phyloP scores from a whole-genome alignment of 2,329 filamentous ascomycete genomes.

The Pseudocercospora vitis region DNA sequence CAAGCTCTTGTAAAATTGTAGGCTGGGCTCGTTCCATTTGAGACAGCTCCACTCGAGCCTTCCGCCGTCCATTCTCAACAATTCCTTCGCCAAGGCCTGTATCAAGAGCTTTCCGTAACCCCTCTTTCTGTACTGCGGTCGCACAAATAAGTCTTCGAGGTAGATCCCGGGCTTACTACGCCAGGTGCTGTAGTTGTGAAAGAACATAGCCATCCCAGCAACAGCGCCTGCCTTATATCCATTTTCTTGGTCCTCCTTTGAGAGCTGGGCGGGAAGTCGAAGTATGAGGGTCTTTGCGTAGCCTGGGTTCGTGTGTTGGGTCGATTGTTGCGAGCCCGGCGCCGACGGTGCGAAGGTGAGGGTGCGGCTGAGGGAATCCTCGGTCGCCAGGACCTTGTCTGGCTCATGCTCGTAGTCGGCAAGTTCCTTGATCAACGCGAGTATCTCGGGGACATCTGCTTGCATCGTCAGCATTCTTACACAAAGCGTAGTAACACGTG shows the following conservation, averaged over 20 bases:
- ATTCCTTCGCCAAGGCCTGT: constrained; percentile 74
- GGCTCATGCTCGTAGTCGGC: constrained; percentile 83
- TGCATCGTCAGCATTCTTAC: neutral
- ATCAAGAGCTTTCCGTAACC: constrained; percentile 80
- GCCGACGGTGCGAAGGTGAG: constrained; percentile 68
- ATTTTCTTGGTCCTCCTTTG: neutral
- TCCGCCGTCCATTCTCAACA: constrained; percentile 67
- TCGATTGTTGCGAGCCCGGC: constrained; percentile 31
- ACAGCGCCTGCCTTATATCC: constrained; percentile 40
- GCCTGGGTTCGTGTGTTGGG: constrained; percentile 48
- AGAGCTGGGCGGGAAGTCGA: constrained; percentile 37
- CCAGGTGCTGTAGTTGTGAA: constrained; percentile 97
- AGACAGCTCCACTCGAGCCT: constrained; percentile 88
- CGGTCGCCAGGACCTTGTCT: constrained; percentile 73
- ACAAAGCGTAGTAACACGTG: neutral
- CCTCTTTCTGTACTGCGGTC: constrained; percentile 65
- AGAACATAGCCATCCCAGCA: constrained; percentile 85
- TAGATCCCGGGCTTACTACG: constrained; percentile 83
- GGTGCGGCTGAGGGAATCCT: constrained; percentile 68
- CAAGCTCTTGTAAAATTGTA: constrained; percentile 71
- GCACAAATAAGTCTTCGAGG: constrained; percentile 89
- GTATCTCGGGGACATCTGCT: constrained; percentile 77
- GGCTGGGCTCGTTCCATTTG: constrained; percentile 89
- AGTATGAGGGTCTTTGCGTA: constrained; percentile 77
- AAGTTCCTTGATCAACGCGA: constrained; percentile 78